Evolutionary conservation across 108 stramenopile species (phyloP).

Genomic region (Nitzschia sp.): DNA sequence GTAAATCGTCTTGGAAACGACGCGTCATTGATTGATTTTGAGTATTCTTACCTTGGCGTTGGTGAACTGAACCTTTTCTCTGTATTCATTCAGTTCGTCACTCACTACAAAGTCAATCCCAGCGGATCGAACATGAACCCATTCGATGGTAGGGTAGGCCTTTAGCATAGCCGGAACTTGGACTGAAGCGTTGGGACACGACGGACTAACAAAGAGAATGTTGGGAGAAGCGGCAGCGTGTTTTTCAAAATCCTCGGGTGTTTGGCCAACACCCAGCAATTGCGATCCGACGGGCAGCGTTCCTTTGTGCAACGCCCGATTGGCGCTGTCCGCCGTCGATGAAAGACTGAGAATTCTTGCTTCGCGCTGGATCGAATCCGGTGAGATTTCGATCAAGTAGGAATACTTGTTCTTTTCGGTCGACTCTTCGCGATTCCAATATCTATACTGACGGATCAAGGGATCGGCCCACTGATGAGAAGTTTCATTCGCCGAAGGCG

Average conservation of each 20-base stretch:
- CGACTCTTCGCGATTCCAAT: slow-evolving; percentile 67
- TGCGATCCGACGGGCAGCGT: slow-evolving; percentile 53
- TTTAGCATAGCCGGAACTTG: slow-evolving; percentile 51
- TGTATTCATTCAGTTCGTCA: slow-evolving; percentile 37
- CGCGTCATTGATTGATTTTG: background rate
- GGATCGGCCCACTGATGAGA: slow-evolving; percentile 44
- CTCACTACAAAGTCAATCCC: slow-evolving; percentile 73
- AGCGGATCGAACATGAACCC: slow-evolving; percentile 79
- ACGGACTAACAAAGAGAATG: slow-evolving; percentile 67
- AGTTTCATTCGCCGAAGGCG: background rate
- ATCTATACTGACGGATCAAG: slow-evolving; percentile 49
- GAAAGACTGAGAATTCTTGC: slow-evolving; percentile 58
- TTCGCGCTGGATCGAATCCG: slow-evolving; percentile 54
- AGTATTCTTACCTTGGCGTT: slow-evolving; percentile 42
- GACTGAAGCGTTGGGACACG: slow-evolving; percentile 46
- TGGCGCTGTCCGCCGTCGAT: slow-evolving; percentile 44
- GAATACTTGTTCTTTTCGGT: slow-evolving; percentile 39
- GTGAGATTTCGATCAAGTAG: slow-evolving; percentile 56
- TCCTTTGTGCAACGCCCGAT: slow-evolving; percentile 38
- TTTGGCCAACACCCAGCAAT: slow-evolving; percentile 52
- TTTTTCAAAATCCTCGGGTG: slow-evolving; percentile 53
- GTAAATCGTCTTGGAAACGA: background rate
- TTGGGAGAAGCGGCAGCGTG: slow-evolving; percentile 49
- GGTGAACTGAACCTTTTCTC: slow-evolving; percentile 41
- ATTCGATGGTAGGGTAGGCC: slow-evolving; percentile 67